These are phyloP conservation scores for Peribolospora kevripleyi DNA, from an alignment of 768 basidiomycete genomes.

Conservation along the genomic window DNA sequence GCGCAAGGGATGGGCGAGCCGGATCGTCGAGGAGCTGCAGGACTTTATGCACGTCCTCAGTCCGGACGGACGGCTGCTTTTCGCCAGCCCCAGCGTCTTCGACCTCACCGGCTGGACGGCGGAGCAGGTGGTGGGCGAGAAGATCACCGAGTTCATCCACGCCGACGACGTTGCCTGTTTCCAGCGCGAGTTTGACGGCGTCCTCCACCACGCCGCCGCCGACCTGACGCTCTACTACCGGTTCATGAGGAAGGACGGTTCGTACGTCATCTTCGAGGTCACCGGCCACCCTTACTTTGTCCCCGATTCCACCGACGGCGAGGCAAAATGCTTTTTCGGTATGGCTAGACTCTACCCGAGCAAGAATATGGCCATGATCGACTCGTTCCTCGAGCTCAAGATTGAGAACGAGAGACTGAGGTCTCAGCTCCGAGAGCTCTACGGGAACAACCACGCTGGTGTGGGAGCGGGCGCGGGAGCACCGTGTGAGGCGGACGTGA, in stretches of 20 bases:
- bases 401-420: slow-evolving; percentile 62
- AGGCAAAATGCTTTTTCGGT: slow-evolving; percentile 38
- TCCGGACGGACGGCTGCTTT: slow-evolving; percentile 71
- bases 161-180: slow-evolving; percentile 68
- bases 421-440: slow-evolving; percentile 23
- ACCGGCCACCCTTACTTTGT: slow-evolving; percentile 11
- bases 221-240: slow-evolving; percentile 12
- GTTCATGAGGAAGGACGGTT: slow-evolving; percentile 7
- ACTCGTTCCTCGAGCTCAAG: slow-evolving; percentile 48
- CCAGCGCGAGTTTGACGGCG: slow-evolving; percentile 53
- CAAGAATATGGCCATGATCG: slow-evolving; percentile 40
- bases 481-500: not conserved
- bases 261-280: slow-evolving; percentile 8
- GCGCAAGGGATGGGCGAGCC: slow-evolving; percentile 13
- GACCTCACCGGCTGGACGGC: slow-evolving; percentile 62
- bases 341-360: slow-evolving; percentile 56
- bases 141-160: slow-evolving; percentile 60
- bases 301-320: not conserved
- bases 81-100: slow-evolving; percentile 62
- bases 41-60: slow-evolving; percentile 82
- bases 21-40: slow-evolving; percentile 13
- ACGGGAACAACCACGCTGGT: slow-evolving; percentile 12
- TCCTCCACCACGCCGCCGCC: slow-evolving; percentile 3
- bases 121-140: slow-evolving; percentile 58
- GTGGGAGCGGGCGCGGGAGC: not conserved